Evolutionary conservation across 129 eudicot species (phyloP).

Genomic region (Dittrichia graveolens): DNA sequence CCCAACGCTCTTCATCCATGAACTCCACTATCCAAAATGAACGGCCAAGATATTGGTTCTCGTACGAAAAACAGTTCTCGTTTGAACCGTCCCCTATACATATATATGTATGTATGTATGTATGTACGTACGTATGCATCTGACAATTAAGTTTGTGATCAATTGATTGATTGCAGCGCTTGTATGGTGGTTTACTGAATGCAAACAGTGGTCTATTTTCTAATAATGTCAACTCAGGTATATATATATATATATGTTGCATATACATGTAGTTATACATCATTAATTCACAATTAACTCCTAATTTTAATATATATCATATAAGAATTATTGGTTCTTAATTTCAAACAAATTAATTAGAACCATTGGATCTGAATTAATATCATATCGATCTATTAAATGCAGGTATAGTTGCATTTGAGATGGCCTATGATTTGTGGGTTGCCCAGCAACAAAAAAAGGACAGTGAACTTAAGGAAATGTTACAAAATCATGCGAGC

Average conservation of each 20-base stretch:
- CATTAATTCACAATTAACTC: background rate
- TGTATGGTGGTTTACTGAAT: conserved; percentile 51
- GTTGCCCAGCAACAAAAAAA: conserved; percentile 64
- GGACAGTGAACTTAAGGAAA: conserved; percentile 66
- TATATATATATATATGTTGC: conserved; percentile 26
- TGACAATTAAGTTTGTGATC: background rate
- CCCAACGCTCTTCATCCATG: too few relatives aligned
- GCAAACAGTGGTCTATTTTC: conserved; percentile 49
- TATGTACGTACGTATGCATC: too few relatives aligned
- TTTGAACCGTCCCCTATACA: too few relatives aligned
- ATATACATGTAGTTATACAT: background rate
- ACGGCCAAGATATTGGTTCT: too few relatives aligned
- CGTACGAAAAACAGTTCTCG: too few relatives aligned
- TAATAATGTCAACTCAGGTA: conserved; percentile 67
- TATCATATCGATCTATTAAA: background rate
- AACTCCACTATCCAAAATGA: too few relatives aligned
- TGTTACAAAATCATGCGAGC: conserved; percentile 55
- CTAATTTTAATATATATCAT: too few relatives aligned
- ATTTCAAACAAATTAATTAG: too few relatives aligned
- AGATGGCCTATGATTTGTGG: conserved; percentile 84
- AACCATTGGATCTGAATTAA: too few relatives aligned
- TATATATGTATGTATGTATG: too few relatives aligned
- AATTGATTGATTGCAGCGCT: conserved; percentile 51
- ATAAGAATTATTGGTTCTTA: too few relatives aligned
- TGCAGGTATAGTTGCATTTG: conserved; percentile 69